Conservation (phyloP, 495 filamentous ascomycete genomes). For the Beverwykella pulmonaria region DNA sequence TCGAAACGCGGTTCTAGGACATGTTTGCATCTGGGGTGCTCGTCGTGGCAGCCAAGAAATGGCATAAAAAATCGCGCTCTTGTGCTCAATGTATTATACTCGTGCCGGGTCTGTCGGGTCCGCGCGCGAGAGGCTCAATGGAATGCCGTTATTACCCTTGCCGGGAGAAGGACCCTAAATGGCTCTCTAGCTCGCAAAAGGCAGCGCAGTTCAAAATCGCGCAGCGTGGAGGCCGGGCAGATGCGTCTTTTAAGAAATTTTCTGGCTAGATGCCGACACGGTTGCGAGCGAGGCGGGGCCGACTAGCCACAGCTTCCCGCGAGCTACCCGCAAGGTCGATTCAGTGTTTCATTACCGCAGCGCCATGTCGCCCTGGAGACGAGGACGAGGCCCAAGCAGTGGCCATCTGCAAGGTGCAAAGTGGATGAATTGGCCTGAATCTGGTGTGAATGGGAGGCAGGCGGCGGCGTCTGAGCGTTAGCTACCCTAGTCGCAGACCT, state of each 20-base stretch:
- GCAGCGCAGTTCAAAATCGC: slow-evolving; percentile 17
- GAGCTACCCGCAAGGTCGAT: slow-evolving; percentile 26
- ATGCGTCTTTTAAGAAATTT: slow-evolving; percentile 34
- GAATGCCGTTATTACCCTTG: slow-evolving; percentile 14
- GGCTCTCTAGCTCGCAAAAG: not conserved
- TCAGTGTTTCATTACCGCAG: slow-evolving; percentile 8
- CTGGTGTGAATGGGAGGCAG: not conserved
- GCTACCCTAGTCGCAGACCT: slow-evolving; percentile 21
- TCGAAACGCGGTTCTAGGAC: slow-evolving; percentile 29
- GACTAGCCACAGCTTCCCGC: not conserved
- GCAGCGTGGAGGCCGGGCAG: slow-evolving; percentile 9
- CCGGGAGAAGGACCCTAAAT: slow-evolving; percentile 12
- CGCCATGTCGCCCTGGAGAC: slow-evolving; percentile 3
- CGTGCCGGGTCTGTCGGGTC: slow-evolving; percentile 17
- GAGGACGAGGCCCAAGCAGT: not conserved
- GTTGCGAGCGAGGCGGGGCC: not conserved
- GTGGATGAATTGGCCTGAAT: not conserved
- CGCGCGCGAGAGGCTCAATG: slow-evolving; percentile 6
- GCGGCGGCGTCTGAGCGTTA: slow-evolving; percentile 1
- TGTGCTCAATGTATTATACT: slow-evolving; percentile 12
- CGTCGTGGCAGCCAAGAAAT: slow-evolving; percentile 23
- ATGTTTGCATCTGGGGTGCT: slow-evolving; percentile 17
- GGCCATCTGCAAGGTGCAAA: not conserved
- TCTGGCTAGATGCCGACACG: not conserved
- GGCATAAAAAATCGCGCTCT: slow-evolving; percentile 37